These are phyloP conservation scores for Primulina tabacum DNA, from an alignment of 257 asterid genomes.

Conservation along the genomic window DNA sequence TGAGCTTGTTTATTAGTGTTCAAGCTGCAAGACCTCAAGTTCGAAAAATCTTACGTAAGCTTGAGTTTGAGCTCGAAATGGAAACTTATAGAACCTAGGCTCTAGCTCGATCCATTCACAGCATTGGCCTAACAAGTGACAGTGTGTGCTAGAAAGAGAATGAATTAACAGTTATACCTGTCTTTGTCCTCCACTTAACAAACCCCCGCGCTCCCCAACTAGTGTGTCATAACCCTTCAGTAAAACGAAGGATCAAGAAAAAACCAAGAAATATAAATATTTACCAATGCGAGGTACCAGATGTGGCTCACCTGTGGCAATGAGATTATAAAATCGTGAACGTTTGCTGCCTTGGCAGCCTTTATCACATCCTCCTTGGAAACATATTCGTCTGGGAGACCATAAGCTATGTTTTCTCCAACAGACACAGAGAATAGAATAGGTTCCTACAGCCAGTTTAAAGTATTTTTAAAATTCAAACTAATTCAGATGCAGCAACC, in stretches of 20 bases:
- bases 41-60: background rate
- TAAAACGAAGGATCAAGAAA: conserved; percentile 22
- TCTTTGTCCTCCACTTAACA: conserved; percentile 95
- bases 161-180: conserved; percentile 49
- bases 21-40: background rate
- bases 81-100: too few relatives aligned
- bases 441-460: conserved; percentile 62
- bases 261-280: conserved; percentile 7
- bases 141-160: conserved; percentile 19
- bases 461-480: background rate
- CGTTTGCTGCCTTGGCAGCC: conserved; percentile 99
- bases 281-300: background rate
- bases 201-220: conserved; percentile 97
- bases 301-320: conserved; percentile 72
- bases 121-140: background rate
- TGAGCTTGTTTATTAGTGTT: background rate
- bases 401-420: conserved; percentile 95
- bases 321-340: conserved; percentile 86
- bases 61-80: too few relatives aligned
- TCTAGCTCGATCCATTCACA: background rate
- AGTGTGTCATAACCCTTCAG: conserved; percentile 83
- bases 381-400: conserved; percentile 85
- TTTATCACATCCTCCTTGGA: conserved; percentile 82
- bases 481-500: background rate
- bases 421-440: conserved; percentile 88